phyloP scores from a whole-genome alignment of 2,329 filamentous ascomycete species.

The Trichoderma semiorbis region DNA sequence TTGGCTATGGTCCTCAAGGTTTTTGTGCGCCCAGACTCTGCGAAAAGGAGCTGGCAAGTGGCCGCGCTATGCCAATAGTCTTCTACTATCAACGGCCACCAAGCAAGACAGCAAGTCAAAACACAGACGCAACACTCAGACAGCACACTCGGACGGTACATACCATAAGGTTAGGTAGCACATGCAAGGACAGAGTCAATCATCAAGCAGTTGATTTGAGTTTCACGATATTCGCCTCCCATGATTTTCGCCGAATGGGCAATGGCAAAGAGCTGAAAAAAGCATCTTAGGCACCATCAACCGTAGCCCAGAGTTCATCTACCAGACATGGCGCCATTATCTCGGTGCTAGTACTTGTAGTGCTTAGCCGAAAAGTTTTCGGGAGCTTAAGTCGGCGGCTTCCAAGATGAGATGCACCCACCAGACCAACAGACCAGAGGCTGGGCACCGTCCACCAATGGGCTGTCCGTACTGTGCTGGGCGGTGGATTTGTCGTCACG shows the following conservation, averaged over 20 bases:
- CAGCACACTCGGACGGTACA: neutral
- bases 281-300: neutral
- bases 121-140: neutral
- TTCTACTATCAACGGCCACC: neutral
- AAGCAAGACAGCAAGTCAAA: neutral
- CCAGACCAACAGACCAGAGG: neutral
- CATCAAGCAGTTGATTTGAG: neutral
- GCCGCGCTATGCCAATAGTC: neutral
- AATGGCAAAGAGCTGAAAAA: neutral
- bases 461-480: neutral
- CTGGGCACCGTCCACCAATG: neutral
- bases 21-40: neutral
- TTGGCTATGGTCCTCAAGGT: neutral
- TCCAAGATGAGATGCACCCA: constrained; percentile 12
- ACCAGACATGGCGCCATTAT: neutral
- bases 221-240: neutral
- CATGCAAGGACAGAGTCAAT: neutral
- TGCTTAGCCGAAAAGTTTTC: constrained; percentile 9
- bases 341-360: neutral
- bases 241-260: neutral
- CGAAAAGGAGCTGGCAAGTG: neutral
- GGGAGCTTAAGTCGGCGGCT: constrained; percentile 14
- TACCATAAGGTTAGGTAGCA: neutral
- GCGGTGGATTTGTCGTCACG: constrained; percentile 2
- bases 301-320: neutral